Evolutionary conservation across 495 filamentous ascomycete genomes (phyloP), one percentile per base, ranked within the genome.

Genomic region (Pyronema omphalodes): DNA sequence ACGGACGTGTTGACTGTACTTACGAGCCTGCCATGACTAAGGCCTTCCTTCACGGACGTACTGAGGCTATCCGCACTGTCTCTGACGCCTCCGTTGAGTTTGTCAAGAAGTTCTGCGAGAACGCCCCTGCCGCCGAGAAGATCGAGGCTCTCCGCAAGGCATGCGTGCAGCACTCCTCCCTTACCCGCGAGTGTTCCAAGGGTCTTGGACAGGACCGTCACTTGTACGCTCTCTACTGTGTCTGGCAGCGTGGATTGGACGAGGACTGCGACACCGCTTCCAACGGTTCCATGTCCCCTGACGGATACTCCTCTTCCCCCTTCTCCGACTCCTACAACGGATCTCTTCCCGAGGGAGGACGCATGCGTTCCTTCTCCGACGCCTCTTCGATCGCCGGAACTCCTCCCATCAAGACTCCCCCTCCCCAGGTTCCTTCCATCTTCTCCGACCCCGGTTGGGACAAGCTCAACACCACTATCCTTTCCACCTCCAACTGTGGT

Each of bases 11-110:
- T 5, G 91, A 96, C 68, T 93, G 85, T 64, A 89, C 85, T 2
- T 98, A 98, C 66, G 91, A 98, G 68, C 93, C 91, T 12, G 88
- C 91, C 29, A 98, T 98, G 91, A 98, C 91, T 12, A 98, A 98
- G 68, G 68, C 79, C 51, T 98, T 78, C 68, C 76, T 93, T 36
- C 91, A 96, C 60, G 91, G 91, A 9, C 82, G 91, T 18, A 98
- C 91, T 0, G 91, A 98, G 69, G 91, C 91, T 7, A 81, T 98
- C 53, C 78, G 91, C 19, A 78, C 86, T 0, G 88, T 95, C 1
- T 84, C 88, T 0, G 73, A 77, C 3, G 88, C 91, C 55, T 78
- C 79, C 7, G 74, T 84, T 18, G 78, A 91, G 55, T 98, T 94
- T 60, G 83, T 96, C 34, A 82, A 81, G 62, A 86, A 84, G 14